Evolutionary conservation across 1,139 yeast species (phyloP).

Genomic region (Meyerozyma elateridarum): DNA sequence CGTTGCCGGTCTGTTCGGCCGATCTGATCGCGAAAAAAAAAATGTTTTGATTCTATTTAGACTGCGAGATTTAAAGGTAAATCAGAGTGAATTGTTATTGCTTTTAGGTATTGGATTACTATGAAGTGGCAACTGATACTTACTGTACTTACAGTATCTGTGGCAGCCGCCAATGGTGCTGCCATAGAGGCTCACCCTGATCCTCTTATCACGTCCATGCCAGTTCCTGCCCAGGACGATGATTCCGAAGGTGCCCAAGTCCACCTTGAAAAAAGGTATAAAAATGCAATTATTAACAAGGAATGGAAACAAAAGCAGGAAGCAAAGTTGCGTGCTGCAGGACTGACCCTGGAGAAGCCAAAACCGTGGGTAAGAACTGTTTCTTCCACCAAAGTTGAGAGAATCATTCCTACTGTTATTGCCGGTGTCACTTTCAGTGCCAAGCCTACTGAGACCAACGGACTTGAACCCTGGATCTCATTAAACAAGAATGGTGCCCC

Average conservation of each 20-base stretch:
- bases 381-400: constrained; percentile 49
- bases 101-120: no score
- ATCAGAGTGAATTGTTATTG: no score
- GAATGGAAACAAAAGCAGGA: constrained; percentile 34
- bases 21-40: no score
- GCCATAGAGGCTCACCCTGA: constrained; percentile 8
- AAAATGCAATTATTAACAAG: constrained; percentile 37
- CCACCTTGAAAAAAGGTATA: constrained; percentile 25
- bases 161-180: constrained; percentile 2
- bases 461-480: constrained; percentile 78
- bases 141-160: neutral
- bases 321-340: constrained; percentile 12
- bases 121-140: no score
- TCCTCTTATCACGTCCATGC: constrained; percentile 8
- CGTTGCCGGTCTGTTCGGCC: no score
- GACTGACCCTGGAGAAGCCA: constrained; percentile 23
- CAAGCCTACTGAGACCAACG: constrained; percentile 62
- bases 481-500: constrained; percentile 77
- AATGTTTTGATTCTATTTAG: no score
- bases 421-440: constrained; percentile 78
- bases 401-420: constrained; percentile 77
- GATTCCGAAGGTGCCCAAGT: constrained; percentile 6
- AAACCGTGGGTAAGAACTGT: constrained; percentile 76
- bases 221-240: neutral
- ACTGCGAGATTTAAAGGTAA: no score